Base-by-base conservation (phyloP, 179 eudicot species). In the Silene vulgaris region DNA sequence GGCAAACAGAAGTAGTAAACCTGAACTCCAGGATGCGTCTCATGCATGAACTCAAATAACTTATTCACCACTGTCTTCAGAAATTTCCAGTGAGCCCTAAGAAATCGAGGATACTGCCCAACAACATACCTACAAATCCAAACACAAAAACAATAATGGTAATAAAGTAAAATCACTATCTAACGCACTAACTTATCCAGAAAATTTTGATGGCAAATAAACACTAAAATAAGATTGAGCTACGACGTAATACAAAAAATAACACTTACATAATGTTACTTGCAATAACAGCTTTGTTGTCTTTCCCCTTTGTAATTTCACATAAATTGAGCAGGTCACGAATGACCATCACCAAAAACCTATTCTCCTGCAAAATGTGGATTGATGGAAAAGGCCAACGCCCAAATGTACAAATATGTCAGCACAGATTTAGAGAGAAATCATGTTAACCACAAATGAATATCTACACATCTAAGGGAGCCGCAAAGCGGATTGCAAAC, bases 11-110 rank as follows among this genome's bases (percentile, higher is more conserved):
- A 71, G 29, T 20, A 28, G 32, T 28, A 30, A 83, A 93, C 99
- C 99, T 96, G 99, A 80, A 96, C 99, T 72, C 99, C 99, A 11
- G 98, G 99, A 80, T 96, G 99, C 23, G 96, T 89, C 84, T 96
- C 99, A 76, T 96, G 99, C 99, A 96, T 96, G 82, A 96, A 96
- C 88, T 96, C 99, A 71, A 96, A 96, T 86, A 96, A 81, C 82
- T 96, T 96, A 73, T 96, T 93, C 43, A 96, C 98, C 79, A 96
- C 99, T 68, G 99, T 96, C 83, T 96, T 96, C 78, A 96, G 81
- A 81, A 96, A 96, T 85, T 93, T 96, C 99, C 99, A 96, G 73
- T 96, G 99, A 48, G 98, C 99, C 78, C 99, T 90, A 67, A 96
- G 80, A 84, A 96, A 96, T 79, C 99, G 87, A 52, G 99, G 99